phyloP scores from a whole-genome alignment of 352 stramenopile species.

The Globisporangium carolinianum region DNA sequence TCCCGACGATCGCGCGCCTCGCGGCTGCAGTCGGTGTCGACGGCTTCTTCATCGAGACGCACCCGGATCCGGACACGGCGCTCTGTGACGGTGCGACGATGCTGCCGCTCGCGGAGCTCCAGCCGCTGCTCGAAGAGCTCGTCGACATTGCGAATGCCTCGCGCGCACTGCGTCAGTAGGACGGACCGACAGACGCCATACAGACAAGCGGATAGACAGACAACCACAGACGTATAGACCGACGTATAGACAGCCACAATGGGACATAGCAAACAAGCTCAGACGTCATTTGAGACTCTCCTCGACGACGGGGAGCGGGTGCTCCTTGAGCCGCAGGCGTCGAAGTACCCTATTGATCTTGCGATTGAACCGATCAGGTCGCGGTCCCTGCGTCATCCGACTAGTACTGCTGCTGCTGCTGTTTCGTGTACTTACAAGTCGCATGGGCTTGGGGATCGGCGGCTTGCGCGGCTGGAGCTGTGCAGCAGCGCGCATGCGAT shows the following conservation, averaged over 20 bases:
- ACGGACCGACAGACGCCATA: too few relatives aligned
- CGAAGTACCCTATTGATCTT: conserved; percentile 77
- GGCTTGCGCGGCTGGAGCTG: conserved; percentile 44
- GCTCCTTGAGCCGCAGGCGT: conserved; percentile 62
- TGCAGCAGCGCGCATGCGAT: conserved; percentile 8
- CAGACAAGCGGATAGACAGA: too few relatives aligned
- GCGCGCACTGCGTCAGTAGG: conserved; percentile 17
- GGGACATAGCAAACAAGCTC: conserved; percentile 8
- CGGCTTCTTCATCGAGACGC: conserved; percentile 88
- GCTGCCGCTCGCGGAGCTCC: conserved; percentile 60
- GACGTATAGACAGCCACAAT: not conserved
- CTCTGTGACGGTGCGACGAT: conserved; percentile 72
- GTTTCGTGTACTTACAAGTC: conserved; percentile 21
- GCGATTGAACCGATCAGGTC: conserved; percentile 66
- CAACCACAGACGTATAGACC: not conserved
- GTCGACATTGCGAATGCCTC: conserved; percentile 60
- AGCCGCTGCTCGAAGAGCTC: conserved; percentile 63
- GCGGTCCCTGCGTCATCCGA: conserved; percentile 3
- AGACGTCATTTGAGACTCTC: conserved; percentile 63
- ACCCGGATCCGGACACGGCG: conserved; percentile 53
- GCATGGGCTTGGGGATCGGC: conserved; percentile 55
- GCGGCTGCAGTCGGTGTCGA: conserved; percentile 81
- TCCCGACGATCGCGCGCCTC: conserved; percentile 80
- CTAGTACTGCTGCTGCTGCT: conserved; percentile 17
- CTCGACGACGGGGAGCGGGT: conserved; percentile 59